Percentiles rank a stretch among this genome's conserved stretches.
Conservation (phyloP, 2,329 filamentous ascomycete species). For the Venturia aucupariae region DNA sequence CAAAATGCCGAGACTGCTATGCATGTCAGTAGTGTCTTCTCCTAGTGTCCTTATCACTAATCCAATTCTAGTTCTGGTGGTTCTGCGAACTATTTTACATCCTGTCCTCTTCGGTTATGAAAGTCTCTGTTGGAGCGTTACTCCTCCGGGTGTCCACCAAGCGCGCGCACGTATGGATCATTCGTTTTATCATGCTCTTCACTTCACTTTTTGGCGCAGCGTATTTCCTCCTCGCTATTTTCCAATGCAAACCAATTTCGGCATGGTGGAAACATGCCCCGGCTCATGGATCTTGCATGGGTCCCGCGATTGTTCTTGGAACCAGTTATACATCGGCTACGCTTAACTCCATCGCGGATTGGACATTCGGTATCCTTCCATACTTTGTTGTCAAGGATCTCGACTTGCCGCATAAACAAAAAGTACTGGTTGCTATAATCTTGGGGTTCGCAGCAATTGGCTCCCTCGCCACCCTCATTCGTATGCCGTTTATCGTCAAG, state of each 20-base stretch:
- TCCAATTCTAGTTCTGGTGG: slow-evolving; percentile 10
- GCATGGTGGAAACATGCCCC: slow-evolving; percentile 6
- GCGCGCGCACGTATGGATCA: slow-evolving; percentile 8
- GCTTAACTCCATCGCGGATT: slow-evolving; percentile 18
- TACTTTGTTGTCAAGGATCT: slow-evolving; percentile 24
- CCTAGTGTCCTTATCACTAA: background rate
- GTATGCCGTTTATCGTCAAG: slow-evolving; percentile 33
- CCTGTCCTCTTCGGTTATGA: slow-evolving; percentile 2
- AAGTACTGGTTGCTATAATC: slow-evolving; percentile 23
- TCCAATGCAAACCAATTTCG: slow-evolving; percentile 14
- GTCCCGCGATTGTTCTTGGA: background rate
- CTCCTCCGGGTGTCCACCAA: slow-evolving; percentile 13
- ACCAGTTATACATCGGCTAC: slow-evolving; percentile 17
- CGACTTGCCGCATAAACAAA: slow-evolving; percentile 21
- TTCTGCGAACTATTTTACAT: slow-evolving; percentile 15
- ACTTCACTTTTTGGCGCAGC: slow-evolving; percentile 6
- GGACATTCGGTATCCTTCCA: slow-evolving; percentile 22
- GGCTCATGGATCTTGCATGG: slow-evolving; percentile 4
- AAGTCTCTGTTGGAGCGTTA: slow-evolving; percentile 12
- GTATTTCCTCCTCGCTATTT: slow-evolving; percentile 15
- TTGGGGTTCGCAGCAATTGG: slow-evolving; percentile 23
- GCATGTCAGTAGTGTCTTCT: background rate
- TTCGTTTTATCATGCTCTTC: slow-evolving; percentile 4
- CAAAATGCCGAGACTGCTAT: slow-evolving; percentile 2
- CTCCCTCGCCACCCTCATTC: slow-evolving; percentile 33